Evolutionary conservation across 2,329 filamentous ascomycete species (phyloP), one percentile per base, ranked within the genome.

Genomic region (Blumeria hordei): DNA sequence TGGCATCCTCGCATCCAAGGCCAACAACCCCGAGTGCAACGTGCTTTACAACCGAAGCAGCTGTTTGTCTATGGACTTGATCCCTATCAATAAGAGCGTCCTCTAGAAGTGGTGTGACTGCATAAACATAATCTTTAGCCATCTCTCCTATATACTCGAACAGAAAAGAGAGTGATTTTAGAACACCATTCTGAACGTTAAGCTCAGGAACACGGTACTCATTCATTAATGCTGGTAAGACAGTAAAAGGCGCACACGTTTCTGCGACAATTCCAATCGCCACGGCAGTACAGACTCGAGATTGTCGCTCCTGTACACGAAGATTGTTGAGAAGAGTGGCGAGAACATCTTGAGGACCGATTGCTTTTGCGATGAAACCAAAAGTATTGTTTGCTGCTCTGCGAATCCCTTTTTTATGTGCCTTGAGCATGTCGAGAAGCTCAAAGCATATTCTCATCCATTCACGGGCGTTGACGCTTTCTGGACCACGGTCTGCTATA

Each of bases 401-500:
- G 60, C 92, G 85, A 62, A 98, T 98, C 60, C 92, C 93, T 75
- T 98, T 98, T 72, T 98, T 98, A 74, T 98, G 92, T 6, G 92
- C 92, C 70, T 98, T 98, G 64, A 98, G 78, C 92, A 98, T 98
- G 70, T 98, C 92, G 34, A 98, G 79, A 55, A 98, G 74, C 71
- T 98, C 92, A 69, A 98, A 98, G 71, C 92, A 98, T 67, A 98
- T 98, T 67, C 92, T 82, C 93, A 98, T 98, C 92, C 92, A 98
- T 69, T 98, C 92, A 64, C 92, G 80, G 12, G 92, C 88, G 65
- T 94, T 94, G 66, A 98, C 92, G 59, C 85, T 90, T 69, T 98
- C 92, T 1, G 92, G 88, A 0, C 92, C 93, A 60, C 92, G 85
- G 69, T 98, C 92, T 14, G 93, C 92, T 62, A 98, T 96, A 74